A percentile compares a stretch with the other conserved stretches of the same genome.
Evolutionary conservation across 169 alveolate species (phyloP).

Genomic region (Eimeria necatrix): DNA sequence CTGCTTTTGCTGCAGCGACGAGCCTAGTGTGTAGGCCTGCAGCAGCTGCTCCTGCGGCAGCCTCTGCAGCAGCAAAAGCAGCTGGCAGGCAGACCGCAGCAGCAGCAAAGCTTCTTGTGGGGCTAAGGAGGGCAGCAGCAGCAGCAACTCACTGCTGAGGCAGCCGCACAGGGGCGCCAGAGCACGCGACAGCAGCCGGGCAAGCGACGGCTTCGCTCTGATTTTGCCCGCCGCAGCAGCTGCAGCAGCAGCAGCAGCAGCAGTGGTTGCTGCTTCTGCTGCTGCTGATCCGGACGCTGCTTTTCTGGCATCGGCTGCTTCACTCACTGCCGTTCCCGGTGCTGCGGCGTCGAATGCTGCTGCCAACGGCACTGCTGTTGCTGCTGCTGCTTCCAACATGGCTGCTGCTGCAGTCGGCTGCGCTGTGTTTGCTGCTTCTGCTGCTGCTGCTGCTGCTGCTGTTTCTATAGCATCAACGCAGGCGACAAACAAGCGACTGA

Average conservation of each 20-base stretch:
- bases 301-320: neutral
- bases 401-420: neutral
- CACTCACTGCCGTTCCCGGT: neutral
- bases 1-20: slow-evolving; percentile 3
- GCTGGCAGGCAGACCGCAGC: slow-evolving; percentile 33
- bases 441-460: slow-evolving; percentile 62
- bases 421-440: neutral
- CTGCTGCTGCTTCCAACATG: neutral
- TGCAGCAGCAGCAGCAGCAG: neutral
- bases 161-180: slow-evolving; percentile 22
- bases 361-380: neutral
- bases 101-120: slow-evolving; percentile 8
- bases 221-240: neutral
- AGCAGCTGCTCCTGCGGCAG: neutral
- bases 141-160: slow-evolving; percentile 21
- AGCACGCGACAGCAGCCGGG: slow-evolving; percentile 24
- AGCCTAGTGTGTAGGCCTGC: neutral
- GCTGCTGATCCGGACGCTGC: neutral
- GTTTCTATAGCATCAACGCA: slow-evolving; percentile 21
- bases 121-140: neutral
- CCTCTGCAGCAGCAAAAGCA: neutral
- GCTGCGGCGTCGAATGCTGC: slow-evolving; percentile 7
- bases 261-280: slow-evolving; percentile 22
- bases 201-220: neutral
- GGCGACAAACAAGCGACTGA: slow-evolving; percentile 14